Evolutionary conservation across 140 eudicot species (phyloP).

Genomic region (Oenanthe javanica): DNA sequence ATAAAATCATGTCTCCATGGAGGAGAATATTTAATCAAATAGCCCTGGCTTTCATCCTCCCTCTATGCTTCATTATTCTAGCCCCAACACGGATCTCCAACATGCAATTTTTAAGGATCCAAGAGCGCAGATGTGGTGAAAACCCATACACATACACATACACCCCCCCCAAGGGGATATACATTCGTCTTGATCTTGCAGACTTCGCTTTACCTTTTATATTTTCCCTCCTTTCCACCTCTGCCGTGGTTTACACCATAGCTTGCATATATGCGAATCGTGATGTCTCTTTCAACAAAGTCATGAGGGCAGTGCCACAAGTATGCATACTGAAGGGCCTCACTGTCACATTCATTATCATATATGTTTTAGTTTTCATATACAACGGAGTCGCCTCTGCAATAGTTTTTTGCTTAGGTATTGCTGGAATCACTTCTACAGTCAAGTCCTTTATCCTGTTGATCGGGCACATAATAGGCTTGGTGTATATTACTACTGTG

Average conservation of each 20-base stretch:
- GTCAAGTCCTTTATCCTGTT: neutral
- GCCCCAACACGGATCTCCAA: neutral
- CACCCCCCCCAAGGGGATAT: too few relatives aligned
- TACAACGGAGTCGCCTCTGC: neutral
- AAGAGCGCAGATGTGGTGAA: neutral
- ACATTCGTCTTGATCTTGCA: neutral
- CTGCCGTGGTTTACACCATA: slow-evolving; percentile 1
- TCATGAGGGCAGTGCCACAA: neutral
- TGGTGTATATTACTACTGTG: neutral
- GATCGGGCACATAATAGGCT: neutral
- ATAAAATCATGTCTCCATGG: neutral
- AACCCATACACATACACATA: too few relatives aligned
- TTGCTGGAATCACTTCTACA: neutral
- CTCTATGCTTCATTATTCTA: neutral
- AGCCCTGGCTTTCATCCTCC: slow-evolving; percentile 1
- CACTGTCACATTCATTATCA: neutral
- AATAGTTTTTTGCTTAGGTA: neutral
- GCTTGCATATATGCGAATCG: neutral
- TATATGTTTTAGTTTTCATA: neutral
- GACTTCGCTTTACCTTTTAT: neutral
- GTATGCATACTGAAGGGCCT: slow-evolving; percentile 1
- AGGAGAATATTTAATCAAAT: neutral
- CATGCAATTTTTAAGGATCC: neutral
- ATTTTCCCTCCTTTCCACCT: neutral
- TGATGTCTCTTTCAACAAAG: neutral